Percentiles rank a stretch among this genome's conserved stretches.
Evolutionary conservation across 768 basidiomycete genomes (phyloP).

Genomic region (Lentinula raphanica): DNA sequence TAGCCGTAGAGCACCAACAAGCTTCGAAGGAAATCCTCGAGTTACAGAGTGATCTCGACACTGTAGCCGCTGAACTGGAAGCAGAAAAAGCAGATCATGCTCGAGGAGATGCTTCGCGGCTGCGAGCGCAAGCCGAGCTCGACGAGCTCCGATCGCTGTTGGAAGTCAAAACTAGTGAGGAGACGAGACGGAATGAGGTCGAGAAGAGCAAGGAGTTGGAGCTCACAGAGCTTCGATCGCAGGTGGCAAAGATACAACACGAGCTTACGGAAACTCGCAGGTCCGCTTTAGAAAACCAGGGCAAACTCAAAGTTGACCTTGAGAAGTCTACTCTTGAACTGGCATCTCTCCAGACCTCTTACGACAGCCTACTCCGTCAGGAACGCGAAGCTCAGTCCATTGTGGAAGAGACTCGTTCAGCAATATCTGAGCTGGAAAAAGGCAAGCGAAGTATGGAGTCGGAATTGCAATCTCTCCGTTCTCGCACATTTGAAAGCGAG

Average conservation of each 20-base stretch:
- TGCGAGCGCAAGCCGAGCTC: constrained; percentile 73
- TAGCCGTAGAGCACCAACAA: constrained; percentile 49
- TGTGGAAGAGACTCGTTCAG: constrained; percentile 41
- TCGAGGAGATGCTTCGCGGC: constrained; percentile 40
- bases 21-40: constrained; percentile 59
- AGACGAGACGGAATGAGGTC: constrained; percentile 74
- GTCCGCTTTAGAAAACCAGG: constrained; percentile 58
- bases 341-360: constrained; percentile 49
- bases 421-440: constrained; percentile 60
- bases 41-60: constrained; percentile 65
- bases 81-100: constrained; percentile 50
- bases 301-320: constrained; percentile 70
- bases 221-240: constrained; percentile 62
- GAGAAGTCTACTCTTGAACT: constrained; percentile 62
- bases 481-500: constrained; percentile 65
- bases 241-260: constrained; percentile 55
- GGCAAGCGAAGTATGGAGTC: constrained; percentile 62
- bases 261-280: constrained; percentile 66
- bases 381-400: constrained; percentile 49
- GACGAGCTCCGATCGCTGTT: constrained; percentile 82
- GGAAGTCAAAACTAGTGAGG: constrained; percentile 83
- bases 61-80: constrained; percentile 55
- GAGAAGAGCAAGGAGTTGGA: constrained; percentile 88
- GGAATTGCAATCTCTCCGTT: constrained; percentile 64
- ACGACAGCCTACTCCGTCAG: constrained; percentile 59